These are phyloP conservation scores for Poteriospumella lacustris DNA, from an alignment of 108 stramenopile genomes.

Conservation along the genomic window DNA sequence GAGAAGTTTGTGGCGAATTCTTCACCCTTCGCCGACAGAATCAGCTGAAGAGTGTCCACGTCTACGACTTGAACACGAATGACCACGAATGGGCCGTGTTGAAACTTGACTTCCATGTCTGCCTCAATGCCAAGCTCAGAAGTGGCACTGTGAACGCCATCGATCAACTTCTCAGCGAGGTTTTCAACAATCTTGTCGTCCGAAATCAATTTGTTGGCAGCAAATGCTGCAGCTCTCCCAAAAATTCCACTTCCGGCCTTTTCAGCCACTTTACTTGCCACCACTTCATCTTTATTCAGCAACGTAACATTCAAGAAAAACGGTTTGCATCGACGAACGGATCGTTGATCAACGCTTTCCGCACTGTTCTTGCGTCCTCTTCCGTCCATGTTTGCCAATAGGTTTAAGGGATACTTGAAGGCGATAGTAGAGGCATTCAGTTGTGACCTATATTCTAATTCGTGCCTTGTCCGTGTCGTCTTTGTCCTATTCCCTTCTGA, in stretches of 20 bases:
- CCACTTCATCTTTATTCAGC: background rate
- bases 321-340: too few relatives aligned
- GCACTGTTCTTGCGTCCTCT: too few relatives aligned
- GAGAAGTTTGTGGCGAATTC: background rate
- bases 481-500: too few relatives aligned
- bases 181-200: background rate
- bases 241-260: background rate
- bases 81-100: background rate
- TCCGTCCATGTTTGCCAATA: too few relatives aligned
- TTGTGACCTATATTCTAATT: too few relatives aligned
- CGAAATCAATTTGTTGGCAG: background rate
- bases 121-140: background rate
- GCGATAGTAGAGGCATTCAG: too few relatives aligned
- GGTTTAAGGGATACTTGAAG: too few relatives aligned
- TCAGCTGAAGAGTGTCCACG: background rate
- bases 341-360: too few relatives aligned
- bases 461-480: too few relatives aligned
- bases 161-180: background rate
- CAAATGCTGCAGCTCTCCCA: background rate
- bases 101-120: background rate
- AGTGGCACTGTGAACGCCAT: background rate
- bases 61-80: background rate
- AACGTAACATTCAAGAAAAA: background rate
- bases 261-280: background rate
- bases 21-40: background rate